phyloP scores from a whole-genome alignment of 805 yeast species.

The Saturnispora serradocipensis region DNA sequence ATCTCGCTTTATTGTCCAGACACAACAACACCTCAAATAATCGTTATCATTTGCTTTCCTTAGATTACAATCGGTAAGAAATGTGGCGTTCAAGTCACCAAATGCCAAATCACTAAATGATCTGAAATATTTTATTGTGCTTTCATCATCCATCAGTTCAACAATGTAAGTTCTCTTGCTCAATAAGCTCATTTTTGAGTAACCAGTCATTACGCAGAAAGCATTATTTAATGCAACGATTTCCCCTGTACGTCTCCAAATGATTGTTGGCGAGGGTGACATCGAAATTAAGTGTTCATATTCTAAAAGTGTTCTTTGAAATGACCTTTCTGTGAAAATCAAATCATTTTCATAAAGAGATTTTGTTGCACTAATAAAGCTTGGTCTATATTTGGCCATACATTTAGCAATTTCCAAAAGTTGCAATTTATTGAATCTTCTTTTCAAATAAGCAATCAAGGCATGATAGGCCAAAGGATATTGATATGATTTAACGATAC shows the following conservation, averaged over 20 bases:
- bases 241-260: constrained; percentile 84
- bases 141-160: constrained; percentile 74
- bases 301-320: constrained; percentile 50
- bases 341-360: constrained; percentile 64
- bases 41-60: constrained; percentile 31
- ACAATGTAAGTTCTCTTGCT: constrained; percentile 60
- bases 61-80: constrained; percentile 41
- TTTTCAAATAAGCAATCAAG: constrained; percentile 44
- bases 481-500: constrained; percentile 40
- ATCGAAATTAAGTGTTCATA: constrained; percentile 44
- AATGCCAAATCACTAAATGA: constrained; percentile 66
- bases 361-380: constrained; percentile 69
- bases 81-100: constrained; percentile 48
- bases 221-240: constrained; percentile 73
- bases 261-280: constrained; percentile 70
- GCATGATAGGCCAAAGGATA: constrained; percentile 58
- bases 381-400: constrained; percentile 62
- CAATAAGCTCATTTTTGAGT: constrained; percentile 46
- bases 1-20: constrained; percentile 81
- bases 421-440: constrained; percentile 36
- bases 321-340: constrained; percentile 49
- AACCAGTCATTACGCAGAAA: constrained; percentile 60
- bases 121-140: constrained; percentile 63
- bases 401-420: constrained; percentile 40
- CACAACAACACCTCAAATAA: constrained; percentile 54